Percentiles rank a stretch among this genome's conserved stretches.
Evolutionary conservation across 768 basidiomycete species (phyloP).

Genomic region (Lentinula sp.): DNA sequence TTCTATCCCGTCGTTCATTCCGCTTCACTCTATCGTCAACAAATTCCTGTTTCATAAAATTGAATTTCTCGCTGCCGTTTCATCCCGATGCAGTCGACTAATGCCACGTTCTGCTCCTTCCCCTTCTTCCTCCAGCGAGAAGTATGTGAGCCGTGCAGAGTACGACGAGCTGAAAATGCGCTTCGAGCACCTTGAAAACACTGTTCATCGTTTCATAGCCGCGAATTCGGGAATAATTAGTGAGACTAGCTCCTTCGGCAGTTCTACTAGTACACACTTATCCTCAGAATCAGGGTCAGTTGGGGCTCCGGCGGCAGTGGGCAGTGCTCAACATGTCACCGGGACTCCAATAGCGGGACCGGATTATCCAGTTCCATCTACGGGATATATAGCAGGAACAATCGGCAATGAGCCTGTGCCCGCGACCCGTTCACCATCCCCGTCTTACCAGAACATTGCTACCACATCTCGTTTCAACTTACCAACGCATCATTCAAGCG

Average conservation of each 20-base stretch:
- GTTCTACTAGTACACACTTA: not conserved
- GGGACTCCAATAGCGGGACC: not conserved
- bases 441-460: not conserved
- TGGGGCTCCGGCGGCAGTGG: not conserved
- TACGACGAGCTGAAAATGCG: conserved; percentile 70
- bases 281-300: not conserved
- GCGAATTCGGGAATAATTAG: conserved; percentile 12
- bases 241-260: conserved; percentile 11
- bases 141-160: conserved; percentile 73
- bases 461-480: not conserved
- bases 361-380: conserved; percentile 5
- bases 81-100: conserved; percentile 3
- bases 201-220: conserved; percentile 38
- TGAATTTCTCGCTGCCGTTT: conserved; percentile 4
- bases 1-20: conserved; percentile 8
- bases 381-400: not conserved
- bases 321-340: not conserved
- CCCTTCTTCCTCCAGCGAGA: conserved; percentile 44
- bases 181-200: conserved; percentile 52
- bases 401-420: not conserved
- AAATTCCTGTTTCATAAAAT: not conserved
- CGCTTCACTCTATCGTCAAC: conserved; percentile 10
- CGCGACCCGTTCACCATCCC: not conserved
- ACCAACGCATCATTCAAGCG: not conserved
- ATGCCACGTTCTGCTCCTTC: conserved; percentile 8